Conservation (phyloP, 2,329 filamentous ascomycete genomes). For the Cladobotryum mycophilum region DNA sequence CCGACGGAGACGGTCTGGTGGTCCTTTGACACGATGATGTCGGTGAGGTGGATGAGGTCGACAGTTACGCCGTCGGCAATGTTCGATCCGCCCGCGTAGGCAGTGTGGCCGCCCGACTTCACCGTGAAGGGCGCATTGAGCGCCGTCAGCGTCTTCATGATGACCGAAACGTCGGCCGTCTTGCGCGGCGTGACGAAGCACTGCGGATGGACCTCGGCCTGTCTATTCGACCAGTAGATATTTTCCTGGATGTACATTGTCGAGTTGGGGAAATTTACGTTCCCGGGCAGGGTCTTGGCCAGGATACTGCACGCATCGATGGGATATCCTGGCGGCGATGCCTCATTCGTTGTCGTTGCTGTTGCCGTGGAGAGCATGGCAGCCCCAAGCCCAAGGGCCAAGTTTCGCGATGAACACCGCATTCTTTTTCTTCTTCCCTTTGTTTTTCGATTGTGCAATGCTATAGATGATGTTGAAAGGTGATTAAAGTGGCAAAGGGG, state of each 20-base stretch:
- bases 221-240: slow-evolving; percentile 27
- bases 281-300: neutral
- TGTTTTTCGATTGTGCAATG: neutral
- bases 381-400: neutral
- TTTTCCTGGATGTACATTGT: slow-evolving; percentile 10
- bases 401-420: neutral
- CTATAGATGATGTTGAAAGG: neutral
- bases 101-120: slow-evolving; percentile 46
- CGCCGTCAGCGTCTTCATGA: slow-evolving; percentile 12
- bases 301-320: neutral
- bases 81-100: slow-evolving; percentile 39
- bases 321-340: neutral
- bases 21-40: slow-evolving; percentile 27
- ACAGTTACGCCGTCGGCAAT: slow-evolving; percentile 35
- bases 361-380: neutral
- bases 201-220: slow-evolving; percentile 18
- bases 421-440: too few species aligned
- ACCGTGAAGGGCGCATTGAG: slow-evolving; percentile 36
- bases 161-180: slow-evolving; percentile 11
- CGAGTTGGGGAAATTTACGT: slow-evolving; percentile 2
- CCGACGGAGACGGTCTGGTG: slow-evolving; percentile 34
- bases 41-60: slow-evolving; percentile 35
- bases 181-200: slow-evolving; percentile 16
- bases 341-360: neutral
- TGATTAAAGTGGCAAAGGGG: too few species aligned